Percentiles rank a stretch among this genome's conserved stretches.
phyloP scores from a whole-genome alignment of 2,329 filamentous ascomycete genomes.

The Fusarium odoratissimum region DNA sequence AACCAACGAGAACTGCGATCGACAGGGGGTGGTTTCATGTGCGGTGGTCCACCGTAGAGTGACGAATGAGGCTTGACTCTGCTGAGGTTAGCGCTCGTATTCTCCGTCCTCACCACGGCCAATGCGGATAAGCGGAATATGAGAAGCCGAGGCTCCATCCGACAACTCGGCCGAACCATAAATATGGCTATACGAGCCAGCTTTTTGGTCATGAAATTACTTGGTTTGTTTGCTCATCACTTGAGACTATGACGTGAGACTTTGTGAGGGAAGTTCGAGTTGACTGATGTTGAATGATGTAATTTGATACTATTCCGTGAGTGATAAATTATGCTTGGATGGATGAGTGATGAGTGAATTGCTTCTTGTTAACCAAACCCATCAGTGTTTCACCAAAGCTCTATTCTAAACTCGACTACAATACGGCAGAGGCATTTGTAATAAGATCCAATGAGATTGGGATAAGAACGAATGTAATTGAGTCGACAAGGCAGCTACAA shows the following conservation, averaged over 20 bases:
- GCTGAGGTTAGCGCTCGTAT: conserved; percentile 16
- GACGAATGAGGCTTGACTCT: background rate
- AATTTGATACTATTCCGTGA: fast-evolving
- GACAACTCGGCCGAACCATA: conserved; percentile 11
- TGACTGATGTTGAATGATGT: background rate
- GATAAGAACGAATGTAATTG: fast-evolving
- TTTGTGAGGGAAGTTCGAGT: fast-evolving
- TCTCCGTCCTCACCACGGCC: background rate
- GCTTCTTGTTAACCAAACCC: fast-evolving
- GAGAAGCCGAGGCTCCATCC: conserved; percentile 5
- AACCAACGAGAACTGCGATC: conserved; percentile 15
- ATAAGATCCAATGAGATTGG: fast-evolving
- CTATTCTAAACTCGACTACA: fast-evolving
- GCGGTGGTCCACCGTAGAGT: background rate
- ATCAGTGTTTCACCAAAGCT: background rate
- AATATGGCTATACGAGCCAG: background rate
- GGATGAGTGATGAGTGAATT: background rate
- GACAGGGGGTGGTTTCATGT: conserved; percentile 31
- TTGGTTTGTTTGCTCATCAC: background rate
- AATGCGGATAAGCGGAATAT: conserved; percentile 7
- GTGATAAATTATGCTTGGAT: background rate
- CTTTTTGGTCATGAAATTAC: background rate
- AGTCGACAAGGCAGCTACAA: background rate
- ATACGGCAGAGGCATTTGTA: fast-evolving
- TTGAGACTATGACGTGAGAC: background rate